These are phyloP conservation scores for Trichoderma simmonsii DNA, from an alignment of 2,329 filamentous ascomycete species.

Conservation along the genomic window DNA sequence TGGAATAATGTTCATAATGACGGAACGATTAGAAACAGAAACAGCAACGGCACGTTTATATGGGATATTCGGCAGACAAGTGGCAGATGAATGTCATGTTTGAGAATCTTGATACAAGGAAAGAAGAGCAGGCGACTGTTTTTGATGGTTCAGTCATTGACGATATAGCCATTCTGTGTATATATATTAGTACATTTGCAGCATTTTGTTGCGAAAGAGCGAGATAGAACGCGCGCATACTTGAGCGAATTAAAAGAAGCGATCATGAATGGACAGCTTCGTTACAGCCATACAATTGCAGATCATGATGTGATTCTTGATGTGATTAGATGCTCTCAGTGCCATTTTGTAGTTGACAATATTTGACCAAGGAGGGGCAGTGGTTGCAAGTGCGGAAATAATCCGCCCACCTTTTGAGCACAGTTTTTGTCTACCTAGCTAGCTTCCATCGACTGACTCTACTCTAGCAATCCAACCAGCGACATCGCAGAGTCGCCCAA, in stretches of 20 bases:
- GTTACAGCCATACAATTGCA: not conserved
- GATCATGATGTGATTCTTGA: not conserved
- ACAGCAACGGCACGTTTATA: constrained; percentile 9
- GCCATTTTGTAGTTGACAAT: not conserved
- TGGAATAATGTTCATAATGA: constrained; percentile 15
- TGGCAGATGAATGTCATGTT: not conserved
- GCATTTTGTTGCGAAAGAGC: not conserved
- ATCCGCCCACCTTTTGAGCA: constrained; percentile 2
- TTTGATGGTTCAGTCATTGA: not conserved
- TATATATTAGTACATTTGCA: not conserved
- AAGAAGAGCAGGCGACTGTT: not conserved
- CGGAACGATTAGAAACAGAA: constrained; percentile 11
- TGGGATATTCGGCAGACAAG: not conserved
- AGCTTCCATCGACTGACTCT: not conserved
- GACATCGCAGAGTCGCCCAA: constrained; percentile 16
- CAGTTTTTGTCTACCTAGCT: not conserved
- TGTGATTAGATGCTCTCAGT: not conserved
- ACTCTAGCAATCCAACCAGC: not conserved
- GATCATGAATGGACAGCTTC: not conserved
- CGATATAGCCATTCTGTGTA: not conserved
- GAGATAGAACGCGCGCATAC: not conserved
- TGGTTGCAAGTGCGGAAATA: constrained; percentile 1
- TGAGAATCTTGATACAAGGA: not conserved
- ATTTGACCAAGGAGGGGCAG: constrained; percentile 6
- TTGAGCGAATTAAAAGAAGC: not conserved